Evolutionary conservation across 768 basidiomycete species (phyloP), one percentile per base, ranked within the genome.

Genomic region (Podaxis carcinomalis): DNA sequence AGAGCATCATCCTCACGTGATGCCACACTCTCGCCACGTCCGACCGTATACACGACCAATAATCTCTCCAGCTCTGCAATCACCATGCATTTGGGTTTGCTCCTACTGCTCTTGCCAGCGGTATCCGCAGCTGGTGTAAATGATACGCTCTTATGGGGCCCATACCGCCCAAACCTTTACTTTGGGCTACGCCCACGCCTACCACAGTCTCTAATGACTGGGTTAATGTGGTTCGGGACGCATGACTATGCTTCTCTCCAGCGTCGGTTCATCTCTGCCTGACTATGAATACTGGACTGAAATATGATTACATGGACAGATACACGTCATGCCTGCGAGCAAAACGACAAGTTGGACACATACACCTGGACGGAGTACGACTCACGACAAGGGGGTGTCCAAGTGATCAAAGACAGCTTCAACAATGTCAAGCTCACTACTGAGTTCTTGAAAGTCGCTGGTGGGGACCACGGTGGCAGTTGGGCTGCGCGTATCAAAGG

Each of bases 361-460:
- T 98, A 97, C 73, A 88, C 90, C 21, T 98, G 91, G 88, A 90
- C 90, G 1, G 82, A 85, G 65, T 95, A 92, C 68, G 94, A 97
- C 72, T 78, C 91, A 19, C 86, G 93, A 21, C 83, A 89, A 68
- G 93, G 92, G 50, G 93, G 93, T 52, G 83, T 91, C 25, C 92
- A 98, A 73, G 84, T 93, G 56, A 77, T 98, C 53, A 82, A 86
- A 61, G 95, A 98, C 70, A 77, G 82, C 28, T 70, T 75, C 60
- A 97, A 96, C 73, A 97, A 96, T 65, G 86, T 96, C 52, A 79
- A 88, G 70, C 78, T 98, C 27, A 90, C 87, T 2, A 93, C 91
- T 6, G 87, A 92, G 66, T 88, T 94, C 65, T 74, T 97, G 57
- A 97, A 97, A 72, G 77, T 93, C n/a, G 80, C 88, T 14, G 91